Conservation (phyloP, 208 protist species). For the Cochliopodium minus region DNA sequence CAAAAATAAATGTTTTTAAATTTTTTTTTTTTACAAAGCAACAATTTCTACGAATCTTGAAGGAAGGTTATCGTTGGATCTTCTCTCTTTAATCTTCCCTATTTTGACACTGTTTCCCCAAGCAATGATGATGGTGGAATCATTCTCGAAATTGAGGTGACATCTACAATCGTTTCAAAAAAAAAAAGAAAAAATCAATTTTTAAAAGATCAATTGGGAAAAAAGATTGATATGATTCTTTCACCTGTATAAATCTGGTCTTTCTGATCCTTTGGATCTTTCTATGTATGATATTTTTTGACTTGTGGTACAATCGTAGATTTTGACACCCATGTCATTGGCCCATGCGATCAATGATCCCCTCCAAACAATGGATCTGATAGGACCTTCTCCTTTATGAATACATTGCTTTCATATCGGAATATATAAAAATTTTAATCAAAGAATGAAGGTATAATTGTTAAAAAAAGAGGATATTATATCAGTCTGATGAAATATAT, state of each 20-base stretch:
- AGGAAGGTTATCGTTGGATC: background rate
- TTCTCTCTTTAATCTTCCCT: slow-evolving; percentile 25
- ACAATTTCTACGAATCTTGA: slow-evolving; percentile 23
- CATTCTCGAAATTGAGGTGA: too few relatives aligned
- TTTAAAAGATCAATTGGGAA: too few relatives aligned
- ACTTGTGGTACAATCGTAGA: slow-evolving; percentile 38
- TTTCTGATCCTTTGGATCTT: slow-evolving; percentile 14
- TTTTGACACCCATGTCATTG: slow-evolving; percentile 43
- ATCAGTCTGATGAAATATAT: too few relatives aligned
- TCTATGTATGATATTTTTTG: slow-evolving; percentile 46
- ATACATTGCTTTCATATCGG: slow-evolving; percentile 27
- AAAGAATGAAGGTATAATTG: background rate
- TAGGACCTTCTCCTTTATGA: slow-evolving; percentile 43
- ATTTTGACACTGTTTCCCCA: slow-evolving; percentile 49
- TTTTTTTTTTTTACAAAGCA: too few relatives aligned
- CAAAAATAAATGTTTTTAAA: too few relatives aligned
- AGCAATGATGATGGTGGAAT: slow-evolving; percentile 40
- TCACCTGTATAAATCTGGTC: slow-evolving; percentile 33
- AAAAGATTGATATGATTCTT: too few relatives aligned
- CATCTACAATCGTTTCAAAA: too few relatives aligned
- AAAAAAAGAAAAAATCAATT: too few relatives aligned
- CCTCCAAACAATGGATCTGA: slow-evolving; percentile 37
- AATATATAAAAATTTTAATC: background rate
- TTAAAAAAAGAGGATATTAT: too few relatives aligned
- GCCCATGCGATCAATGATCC: slow-evolving; percentile 46